phyloP scores from a whole-genome alignment of 1,284 basidiomycete species.

The Boletellus deceptivus region DNA sequence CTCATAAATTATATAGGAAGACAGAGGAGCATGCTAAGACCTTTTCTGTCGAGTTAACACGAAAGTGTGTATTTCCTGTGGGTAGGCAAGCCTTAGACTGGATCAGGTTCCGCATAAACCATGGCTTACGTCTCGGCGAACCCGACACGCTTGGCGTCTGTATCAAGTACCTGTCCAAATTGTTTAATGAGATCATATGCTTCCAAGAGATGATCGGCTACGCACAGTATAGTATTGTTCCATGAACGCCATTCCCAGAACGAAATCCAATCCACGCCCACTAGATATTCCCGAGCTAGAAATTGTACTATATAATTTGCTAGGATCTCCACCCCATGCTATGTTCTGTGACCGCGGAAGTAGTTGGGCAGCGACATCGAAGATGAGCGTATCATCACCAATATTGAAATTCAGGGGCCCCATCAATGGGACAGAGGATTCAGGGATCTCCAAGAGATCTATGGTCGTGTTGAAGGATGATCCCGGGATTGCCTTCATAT shows the following conservation, averaged over 20 bases:
- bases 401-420: slow-evolving; percentile 20
- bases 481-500: slow-evolving; percentile 21
- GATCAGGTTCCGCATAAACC: not conserved
- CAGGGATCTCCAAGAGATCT: slow-evolving; percentile 23
- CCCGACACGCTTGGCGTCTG: no score
- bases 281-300: slow-evolving; percentile 5
- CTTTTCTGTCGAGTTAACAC: no score
- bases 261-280: slow-evolving; percentile 22
- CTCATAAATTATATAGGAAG: no score
- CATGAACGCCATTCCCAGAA: slow-evolving; percentile 27
- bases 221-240: no score
- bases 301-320: slow-evolving; percentile 19
- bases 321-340: slow-evolving; percentile 11
- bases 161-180: no score
- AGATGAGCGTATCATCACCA: slow-evolving; percentile 5
- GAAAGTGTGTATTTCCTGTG: no score
- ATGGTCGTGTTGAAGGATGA: slow-evolving; percentile 7
- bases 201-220: no score
- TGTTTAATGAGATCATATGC: no score
- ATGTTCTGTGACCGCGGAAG: slow-evolving; percentile 20
- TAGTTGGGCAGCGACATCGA: slow-evolving; percentile 25
- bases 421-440: slow-evolving; percentile 17
- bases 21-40: no score
- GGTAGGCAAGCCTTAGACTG: no score
- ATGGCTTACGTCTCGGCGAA: not conserved